These are phyloP conservation scores for Alliaria petiolata DNA, from an alignment of 345 rosid genomes.

Conservation along the genomic window DNA sequence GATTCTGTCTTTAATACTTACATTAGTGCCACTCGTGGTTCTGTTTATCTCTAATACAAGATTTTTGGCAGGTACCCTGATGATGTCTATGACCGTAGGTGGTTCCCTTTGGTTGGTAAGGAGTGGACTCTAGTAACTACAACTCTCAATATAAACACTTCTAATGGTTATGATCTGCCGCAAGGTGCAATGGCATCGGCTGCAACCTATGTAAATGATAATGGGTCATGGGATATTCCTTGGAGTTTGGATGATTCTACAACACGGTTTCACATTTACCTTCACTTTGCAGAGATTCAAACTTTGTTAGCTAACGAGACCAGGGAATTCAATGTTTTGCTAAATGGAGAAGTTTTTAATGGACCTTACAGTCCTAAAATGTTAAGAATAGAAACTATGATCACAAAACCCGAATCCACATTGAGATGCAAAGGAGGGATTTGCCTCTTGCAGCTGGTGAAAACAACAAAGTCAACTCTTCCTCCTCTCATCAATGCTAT, in stretches of 20 bases:
- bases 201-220: conserved; percentile 22
- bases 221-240: conserved; percentile 1
- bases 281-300: conserved; percentile 33
- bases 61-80: conserved; percentile 7
- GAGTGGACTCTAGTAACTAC: conserved; percentile 4
- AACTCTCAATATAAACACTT: neutral
- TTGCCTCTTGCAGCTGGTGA: conserved; percentile 10
- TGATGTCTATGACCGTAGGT: neutral
- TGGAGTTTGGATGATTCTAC: conserved; percentile 12
- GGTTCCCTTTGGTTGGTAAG: neutral
- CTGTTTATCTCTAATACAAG: neutral
- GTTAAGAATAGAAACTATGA: neutral
- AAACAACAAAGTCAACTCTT: conserved; percentile 21
- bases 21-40: neutral
- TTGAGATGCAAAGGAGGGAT: neutral
- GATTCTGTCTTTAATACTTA: neutral
- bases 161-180: conserved; percentile 21
- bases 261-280: conserved; percentile 29
- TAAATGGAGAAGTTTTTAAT: neutral
- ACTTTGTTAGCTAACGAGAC: conserved; percentile 17
- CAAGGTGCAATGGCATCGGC: conserved; percentile 36
- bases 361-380: conserved; percentile 10
- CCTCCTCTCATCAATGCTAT: conserved; percentile 31
- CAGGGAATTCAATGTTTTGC: conserved; percentile 15
- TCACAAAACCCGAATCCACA: neutral